A percentile compares a stretch with the other conserved stretches of the same genome.
Evolutionary conservation across 495 filamentous ascomycete species (phyloP).

Genomic region (Apodospora peruviana): DNA sequence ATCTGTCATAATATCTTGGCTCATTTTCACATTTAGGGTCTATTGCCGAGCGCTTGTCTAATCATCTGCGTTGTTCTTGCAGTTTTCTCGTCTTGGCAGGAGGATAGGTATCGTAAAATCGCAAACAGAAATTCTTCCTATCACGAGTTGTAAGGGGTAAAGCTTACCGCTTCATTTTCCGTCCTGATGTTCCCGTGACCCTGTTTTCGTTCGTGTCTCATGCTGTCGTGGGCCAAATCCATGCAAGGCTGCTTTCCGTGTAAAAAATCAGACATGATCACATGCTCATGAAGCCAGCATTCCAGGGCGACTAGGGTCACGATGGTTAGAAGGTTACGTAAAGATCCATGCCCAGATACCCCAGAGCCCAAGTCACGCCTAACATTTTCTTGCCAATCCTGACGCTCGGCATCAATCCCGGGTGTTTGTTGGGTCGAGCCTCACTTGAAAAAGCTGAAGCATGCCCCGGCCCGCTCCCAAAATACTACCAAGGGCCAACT

Average conservation of each 20-base stretch:
- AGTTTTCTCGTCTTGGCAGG: no score
- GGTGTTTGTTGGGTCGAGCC: not conserved
- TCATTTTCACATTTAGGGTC: not conserved
- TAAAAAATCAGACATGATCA: not conserved
- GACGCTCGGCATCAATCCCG: not conserved
- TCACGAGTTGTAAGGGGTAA: not conserved
- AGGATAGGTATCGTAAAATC: no score
- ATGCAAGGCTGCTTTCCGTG: not conserved
- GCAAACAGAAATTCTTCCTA: not conserved
- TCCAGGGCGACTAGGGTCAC: not conserved
- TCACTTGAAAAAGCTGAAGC: no score
- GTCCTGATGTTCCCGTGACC: not conserved
- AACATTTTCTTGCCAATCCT: not conserved
- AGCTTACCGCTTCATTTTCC: not conserved
- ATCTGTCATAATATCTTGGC: no score
- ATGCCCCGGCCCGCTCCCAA: not conserved
- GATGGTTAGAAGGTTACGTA: slow-evolving; percentile 1
- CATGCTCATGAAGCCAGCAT: not conserved
- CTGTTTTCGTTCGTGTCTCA: not conserved
- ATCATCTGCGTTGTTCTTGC: no score
- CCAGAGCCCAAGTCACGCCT: not conserved
- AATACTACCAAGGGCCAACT: not conserved
- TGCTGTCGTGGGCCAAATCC: not conserved
- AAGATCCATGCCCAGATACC: not conserved
- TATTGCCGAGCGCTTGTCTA: not conserved